Evolutionary conservation across 2,329 filamentous ascomycete species (phyloP).

Genomic region (Fusarium sp.): DNA sequence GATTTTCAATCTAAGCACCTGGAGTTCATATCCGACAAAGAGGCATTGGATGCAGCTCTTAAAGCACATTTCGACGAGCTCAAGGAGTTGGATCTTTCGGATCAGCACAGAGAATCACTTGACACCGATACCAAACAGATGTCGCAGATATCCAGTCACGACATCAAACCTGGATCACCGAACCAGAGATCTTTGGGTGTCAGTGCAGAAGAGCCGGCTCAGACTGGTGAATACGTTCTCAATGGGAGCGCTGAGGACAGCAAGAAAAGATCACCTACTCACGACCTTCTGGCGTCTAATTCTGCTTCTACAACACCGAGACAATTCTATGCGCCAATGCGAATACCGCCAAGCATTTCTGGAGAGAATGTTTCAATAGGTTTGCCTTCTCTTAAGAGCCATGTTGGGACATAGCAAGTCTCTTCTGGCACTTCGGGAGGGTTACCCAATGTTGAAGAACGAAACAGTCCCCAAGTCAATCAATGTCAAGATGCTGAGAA

Average conservation of each 20-base stretch:
- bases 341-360: conserved; percentile 22
- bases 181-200: neutral
- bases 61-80: conserved; percentile 41
- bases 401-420: conserved; percentile 41
- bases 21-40: conserved; percentile 33
- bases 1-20: conserved; percentile 5
- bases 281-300: neutral
- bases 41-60: conserved; percentile 37
- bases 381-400: conserved; percentile 11
- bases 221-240: conserved; percentile 5
- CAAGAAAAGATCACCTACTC: neutral
- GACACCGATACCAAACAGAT: neutral
- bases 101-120: conserved; percentile 1
- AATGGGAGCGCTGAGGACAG: neutral
- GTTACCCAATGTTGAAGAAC: neutral
- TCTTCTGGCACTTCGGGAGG: conserved; percentile 15
- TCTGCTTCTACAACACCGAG: conserved; percentile 43
- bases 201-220: neutral
- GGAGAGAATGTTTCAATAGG: conserved; percentile 1
- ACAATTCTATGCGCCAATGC: conserved; percentile 49
- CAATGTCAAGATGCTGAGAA: neutral
- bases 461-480: neutral
- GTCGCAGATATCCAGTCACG: neutral
- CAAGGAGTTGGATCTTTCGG: conserved; percentile 19
- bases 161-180: neutral